phyloP scores from a whole-genome alignment of 2,329 filamentous ascomycete species.

The Davidsoniella neocaledoniae region DNA sequence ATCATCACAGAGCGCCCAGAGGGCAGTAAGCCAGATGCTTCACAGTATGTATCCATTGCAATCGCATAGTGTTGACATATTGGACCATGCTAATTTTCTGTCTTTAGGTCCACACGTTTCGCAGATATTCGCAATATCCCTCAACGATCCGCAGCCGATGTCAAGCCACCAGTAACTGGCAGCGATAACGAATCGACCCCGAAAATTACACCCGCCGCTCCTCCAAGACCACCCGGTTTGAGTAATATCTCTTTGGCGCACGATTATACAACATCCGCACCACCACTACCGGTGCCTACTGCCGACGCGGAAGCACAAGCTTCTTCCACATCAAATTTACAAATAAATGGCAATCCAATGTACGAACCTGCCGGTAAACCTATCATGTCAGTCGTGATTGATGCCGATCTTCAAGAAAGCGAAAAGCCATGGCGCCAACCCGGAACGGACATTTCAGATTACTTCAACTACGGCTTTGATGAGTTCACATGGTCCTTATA shows the following conservation, averaged over 20 bases:
- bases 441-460: slow-evolving; percentile 86
- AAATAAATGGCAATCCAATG: slow-evolving; percentile 66
- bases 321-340: slow-evolving; percentile 64
- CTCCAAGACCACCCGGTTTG: slow-evolving; percentile 18
- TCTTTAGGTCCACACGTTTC: slow-evolving; percentile 38
- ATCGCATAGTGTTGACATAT: neutral
- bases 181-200: slow-evolving; percentile 4
- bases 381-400: slow-evolving; percentile 58
- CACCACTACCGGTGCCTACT: slow-evolving; percentile 16
- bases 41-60: slow-evolving; percentile 29
- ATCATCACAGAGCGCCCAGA: slow-evolving; percentile 53
- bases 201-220: slow-evolving; percentile 24
- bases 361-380: slow-evolving; percentile 70
- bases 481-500: slow-evolving; percentile 97
- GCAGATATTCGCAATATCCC: slow-evolving; percentile 50
- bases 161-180: slow-evolving; percentile 19
- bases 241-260: slow-evolving; percentile 15
- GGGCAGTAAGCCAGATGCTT: slow-evolving; percentile 40
- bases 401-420: slow-evolving; percentile 54
- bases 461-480: slow-evolving; percentile 98
- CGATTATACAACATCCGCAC: neutral
- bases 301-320: slow-evolving; percentile 43
- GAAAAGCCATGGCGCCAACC: slow-evolving; percentile 93
- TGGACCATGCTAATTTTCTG: neutral
- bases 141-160: slow-evolving; percentile 38